A percentile compares a stretch with the other conserved stretches of the same genome.
phyloP scores from a whole-genome alignment of 306 rosid species.

The Senna siamea region DNA sequence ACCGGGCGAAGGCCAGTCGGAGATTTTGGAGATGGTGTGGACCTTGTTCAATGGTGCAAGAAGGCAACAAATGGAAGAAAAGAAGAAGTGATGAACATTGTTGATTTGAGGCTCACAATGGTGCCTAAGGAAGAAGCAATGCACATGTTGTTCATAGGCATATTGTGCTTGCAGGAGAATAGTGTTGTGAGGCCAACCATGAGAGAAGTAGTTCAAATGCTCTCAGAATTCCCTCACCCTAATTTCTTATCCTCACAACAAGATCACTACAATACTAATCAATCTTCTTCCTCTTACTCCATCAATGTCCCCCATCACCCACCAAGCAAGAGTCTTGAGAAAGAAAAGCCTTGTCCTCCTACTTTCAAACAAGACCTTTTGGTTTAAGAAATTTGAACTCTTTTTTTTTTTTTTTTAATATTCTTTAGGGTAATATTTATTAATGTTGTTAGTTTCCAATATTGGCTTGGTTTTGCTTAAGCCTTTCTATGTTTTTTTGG shows the following conservation, averaged over 20 bases:
- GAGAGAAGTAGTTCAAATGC: constrained; percentile 94
- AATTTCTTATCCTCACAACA: neutral
- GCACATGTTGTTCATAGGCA: constrained; percentile 75
- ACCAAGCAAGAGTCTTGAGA: constrained; percentile 34
- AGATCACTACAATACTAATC: neutral
- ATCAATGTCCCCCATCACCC: neutral
- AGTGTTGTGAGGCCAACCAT: constrained; percentile 85
- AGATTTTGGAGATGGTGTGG: constrained; percentile 73
- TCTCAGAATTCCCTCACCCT: constrained; percentile 63
- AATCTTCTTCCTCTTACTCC: constrained; percentile 5
- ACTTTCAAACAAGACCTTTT: constrained; percentile 57
- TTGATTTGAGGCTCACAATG: constrained; percentile 49
- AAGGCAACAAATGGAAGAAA: constrained; percentile 50
- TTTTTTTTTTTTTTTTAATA: neutral
- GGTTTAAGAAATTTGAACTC: constrained; percentile 36
- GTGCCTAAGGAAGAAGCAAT: constrained; percentile 70
- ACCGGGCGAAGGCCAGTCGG: constrained; percentile 81
- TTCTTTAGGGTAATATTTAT: constrained; percentile 22
- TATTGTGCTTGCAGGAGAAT: constrained; percentile 69
- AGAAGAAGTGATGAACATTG: constrained; percentile 51
- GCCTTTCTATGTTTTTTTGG: neutral
- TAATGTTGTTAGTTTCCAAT: constrained; percentile 20
- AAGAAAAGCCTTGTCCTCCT: constrained; percentile 39
- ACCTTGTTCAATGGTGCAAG: constrained; percentile 81
- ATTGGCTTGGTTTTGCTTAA: constrained; percentile 35